Conservation (phyloP, 1,139 yeast species). For the Magnusiomyces paraingens region DNA sequence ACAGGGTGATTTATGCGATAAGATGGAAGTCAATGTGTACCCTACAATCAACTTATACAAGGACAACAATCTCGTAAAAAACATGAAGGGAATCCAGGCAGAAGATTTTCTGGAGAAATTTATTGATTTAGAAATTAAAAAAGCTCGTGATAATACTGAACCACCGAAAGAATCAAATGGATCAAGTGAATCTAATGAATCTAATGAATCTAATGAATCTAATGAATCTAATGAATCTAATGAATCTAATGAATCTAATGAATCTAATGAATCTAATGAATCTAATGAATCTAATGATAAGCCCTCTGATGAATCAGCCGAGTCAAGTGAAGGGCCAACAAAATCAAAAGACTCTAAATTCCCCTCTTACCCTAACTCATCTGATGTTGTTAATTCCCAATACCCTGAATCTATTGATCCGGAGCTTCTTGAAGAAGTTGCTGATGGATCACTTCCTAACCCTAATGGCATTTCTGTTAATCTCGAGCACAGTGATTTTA, state of each 20-base stretch:
- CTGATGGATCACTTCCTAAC: slow-evolving; percentile 15
- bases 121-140: slow-evolving; percentile 8
- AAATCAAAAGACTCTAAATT: background rate
- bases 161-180: background rate
- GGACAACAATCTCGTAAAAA: slow-evolving; percentile 30
- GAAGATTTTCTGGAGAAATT: slow-evolving; percentile 4
- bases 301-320: background rate
- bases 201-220: background rate
- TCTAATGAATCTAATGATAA: background rate
- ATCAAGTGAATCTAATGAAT: background rate
- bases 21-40: slow-evolving; percentile 27
- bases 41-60: slow-evolving; percentile 34
- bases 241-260: background rate
- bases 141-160: slow-evolving; percentile 5
- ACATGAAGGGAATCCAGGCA: slow-evolving; percentile 4
- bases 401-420: background rate
- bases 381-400: background rate
- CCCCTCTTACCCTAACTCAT: background rate
- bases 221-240: background rate
- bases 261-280: too few species aligned
- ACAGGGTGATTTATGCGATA: slow-evolving; percentile 37
- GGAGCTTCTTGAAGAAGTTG: slow-evolving; percentile 15
- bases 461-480: slow-evolving; percentile 23
- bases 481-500: slow-evolving; percentile 22
- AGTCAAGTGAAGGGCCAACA: background rate